Base-by-base conservation (phyloP, 2,329 filamentous ascomycete species). In the Trichophyton verrucosum region DNA sequence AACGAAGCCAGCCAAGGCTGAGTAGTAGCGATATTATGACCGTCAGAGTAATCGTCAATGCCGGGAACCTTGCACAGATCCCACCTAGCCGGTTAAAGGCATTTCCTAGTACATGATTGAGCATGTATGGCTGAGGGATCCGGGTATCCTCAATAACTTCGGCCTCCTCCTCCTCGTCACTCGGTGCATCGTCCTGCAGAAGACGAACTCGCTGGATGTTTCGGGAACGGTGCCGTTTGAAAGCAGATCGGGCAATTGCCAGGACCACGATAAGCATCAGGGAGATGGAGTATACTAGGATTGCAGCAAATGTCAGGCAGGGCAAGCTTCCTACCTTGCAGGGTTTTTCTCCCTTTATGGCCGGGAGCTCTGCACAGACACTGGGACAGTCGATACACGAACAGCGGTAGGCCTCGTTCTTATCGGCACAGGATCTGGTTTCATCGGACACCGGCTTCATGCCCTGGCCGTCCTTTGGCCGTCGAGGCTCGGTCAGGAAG, bases 91-190 rank as follows among this genome's bases (percentile, higher is more conserved):
- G 82, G 69, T 85, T 88, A 70, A 99, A 99, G 3, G 86, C 80
- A 44, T 79, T 81, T 68, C 96, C 91, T 64, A 90, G 89, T 71
- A 86, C 82, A 2, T 86, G 88, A 68, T 99, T 97, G 65, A 97
- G 77, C 66, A 81, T 82, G 73, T 99, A 99, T 59, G 87, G 84
- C 64, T 83, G 86, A 15, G 86, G 86, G 0, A 89, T 89, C 11
- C 86, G 82, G 66, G 96, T 90, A 59, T 55, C 49, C 66, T 88
- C 83, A 2, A 94, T 84, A 59, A 91, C 81, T 63, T 95, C 90
- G 1, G 88, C 91, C 69, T 96, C 92, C 64, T 96, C 92, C 65
- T 99, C 94, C 62, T 97, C 91, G 65, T 97, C 92, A 68, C 89
- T 95, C 7, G 86, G 86, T 11, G 84, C 81, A 0, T 88, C 81